A percentile compares a stretch with the other conserved stretches of the same genome.
Conservation (phyloP, 345 rosid species). For the Draba incana region DNA sequence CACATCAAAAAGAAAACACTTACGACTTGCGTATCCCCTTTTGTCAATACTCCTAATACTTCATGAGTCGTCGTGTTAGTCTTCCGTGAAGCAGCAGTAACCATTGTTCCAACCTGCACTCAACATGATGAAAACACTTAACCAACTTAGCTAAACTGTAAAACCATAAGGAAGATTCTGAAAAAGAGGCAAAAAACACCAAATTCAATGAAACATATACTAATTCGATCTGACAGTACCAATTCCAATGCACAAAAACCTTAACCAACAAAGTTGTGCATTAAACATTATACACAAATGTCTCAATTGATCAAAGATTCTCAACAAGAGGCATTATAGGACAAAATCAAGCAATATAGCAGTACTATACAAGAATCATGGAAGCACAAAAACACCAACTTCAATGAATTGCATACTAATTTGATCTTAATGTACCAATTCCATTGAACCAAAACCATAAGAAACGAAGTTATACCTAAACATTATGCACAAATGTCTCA, state of each 20-base stretch:
- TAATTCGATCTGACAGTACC: no score
- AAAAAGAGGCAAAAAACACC: background rate
- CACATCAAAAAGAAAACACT: slow-evolving; percentile 42
- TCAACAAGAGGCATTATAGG: no score
- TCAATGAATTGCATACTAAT: no score
- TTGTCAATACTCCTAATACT: slow-evolving; percentile 87
- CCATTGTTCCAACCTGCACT: slow-evolving; percentile 82
- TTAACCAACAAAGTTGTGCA: no score
- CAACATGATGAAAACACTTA: slow-evolving; percentile 19
- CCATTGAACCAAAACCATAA: background rate
- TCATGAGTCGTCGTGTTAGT: slow-evolving; percentile 96
- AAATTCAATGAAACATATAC: background rate
- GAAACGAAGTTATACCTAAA: slow-evolving; percentile 1
- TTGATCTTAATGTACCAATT: no score
- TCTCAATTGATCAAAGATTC: no score
- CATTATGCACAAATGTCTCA: slow-evolving; percentile 15
- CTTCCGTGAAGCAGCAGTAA: slow-evolving; percentile 94
- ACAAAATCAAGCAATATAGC: no score
- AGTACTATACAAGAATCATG: no score
- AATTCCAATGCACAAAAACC: no score
- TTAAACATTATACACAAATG: no score
- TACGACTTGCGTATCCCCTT: slow-evolving; percentile 83
- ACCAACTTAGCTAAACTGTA: background rate
- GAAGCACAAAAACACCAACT: background rate
- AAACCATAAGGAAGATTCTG: slow-evolving; percentile 12